Conservation (phyloP, 768 basidiomycete genomes). For the Tulasnella sp. region DNA sequence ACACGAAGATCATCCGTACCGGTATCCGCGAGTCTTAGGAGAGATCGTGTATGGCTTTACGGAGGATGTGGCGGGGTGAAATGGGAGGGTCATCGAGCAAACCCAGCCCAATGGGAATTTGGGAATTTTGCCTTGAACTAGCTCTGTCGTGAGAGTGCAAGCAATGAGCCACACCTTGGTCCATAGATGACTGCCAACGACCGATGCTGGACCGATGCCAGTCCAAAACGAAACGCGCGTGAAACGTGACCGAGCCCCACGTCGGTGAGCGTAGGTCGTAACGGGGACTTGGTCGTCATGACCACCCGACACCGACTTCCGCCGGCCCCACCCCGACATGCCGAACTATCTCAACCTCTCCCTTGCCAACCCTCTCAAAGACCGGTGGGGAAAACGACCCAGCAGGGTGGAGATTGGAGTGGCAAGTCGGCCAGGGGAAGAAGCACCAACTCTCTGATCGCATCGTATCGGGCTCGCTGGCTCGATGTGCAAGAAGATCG, state of each 20-base stretch:
- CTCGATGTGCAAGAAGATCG: not conserved
- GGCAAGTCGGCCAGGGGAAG: not conserved
- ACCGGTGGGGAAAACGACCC: not conserved
- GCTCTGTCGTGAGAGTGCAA: not conserved
- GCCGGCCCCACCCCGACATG: not conserved
- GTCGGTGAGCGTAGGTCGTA: not conserved
- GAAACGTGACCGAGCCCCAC: not conserved
- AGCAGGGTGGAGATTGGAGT: not conserved
- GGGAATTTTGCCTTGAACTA: not conserved
- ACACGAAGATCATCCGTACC: not conserved
- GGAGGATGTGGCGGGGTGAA: not conserved
- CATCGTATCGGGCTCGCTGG: not conserved
- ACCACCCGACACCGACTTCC: constrained; percentile 3
- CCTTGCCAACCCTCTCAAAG: not conserved
- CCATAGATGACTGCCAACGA: too few species aligned
- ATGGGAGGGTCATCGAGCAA: not conserved
- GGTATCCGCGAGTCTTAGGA: not conserved
- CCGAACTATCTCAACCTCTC: not conserved
- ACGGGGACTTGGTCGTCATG: not conserved
- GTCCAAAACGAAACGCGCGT: not conserved
- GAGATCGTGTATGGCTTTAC: not conserved
- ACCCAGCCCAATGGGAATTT: not conserved
- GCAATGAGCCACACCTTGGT: too few species aligned
- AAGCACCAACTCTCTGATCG: not conserved
- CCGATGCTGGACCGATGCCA: not conserved